These are phyloP conservation scores for Pneumocystis oryctolagi DNA, from an alignment of 1,139 yeast species.

Conservation along the genomic window DNA sequence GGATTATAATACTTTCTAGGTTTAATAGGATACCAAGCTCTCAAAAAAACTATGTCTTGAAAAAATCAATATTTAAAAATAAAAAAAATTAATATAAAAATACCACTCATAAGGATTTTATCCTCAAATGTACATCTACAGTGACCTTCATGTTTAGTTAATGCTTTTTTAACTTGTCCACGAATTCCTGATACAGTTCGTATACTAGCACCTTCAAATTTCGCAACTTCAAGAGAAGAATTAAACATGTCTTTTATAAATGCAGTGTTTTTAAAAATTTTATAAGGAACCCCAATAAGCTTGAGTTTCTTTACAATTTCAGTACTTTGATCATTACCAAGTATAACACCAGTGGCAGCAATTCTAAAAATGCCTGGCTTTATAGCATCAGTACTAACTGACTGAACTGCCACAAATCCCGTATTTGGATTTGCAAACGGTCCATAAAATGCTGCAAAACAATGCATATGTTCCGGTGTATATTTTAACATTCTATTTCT, in stretches of 20 bases:
- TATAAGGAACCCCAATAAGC: conserved; percentile 86
- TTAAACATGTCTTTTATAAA: conserved; percentile 93
- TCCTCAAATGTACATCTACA: conserved; percentile 98
- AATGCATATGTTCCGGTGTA: conserved; percentile 95
- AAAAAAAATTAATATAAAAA: neutral
- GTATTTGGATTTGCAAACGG: conserved; percentile 96
- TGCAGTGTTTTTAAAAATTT: conserved; percentile 89
- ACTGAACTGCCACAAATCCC: conserved; percentile 88
- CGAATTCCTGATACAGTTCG: conserved; percentile 93
- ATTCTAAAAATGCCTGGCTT: conserved; percentile 87
- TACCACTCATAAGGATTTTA: conserved; percentile 51
- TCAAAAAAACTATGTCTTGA: conserved; percentile 71
- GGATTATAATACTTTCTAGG: conserved; percentile 90
- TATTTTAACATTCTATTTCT: conserved; percentile 95
- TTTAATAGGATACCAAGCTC: conserved; percentile 94
- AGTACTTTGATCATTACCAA: conserved; percentile 72
- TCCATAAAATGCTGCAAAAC: conserved; percentile 92
- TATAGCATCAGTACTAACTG: conserved; percentile 49
- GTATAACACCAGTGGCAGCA: conserved; percentile 95
- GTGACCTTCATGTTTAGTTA: conserved; percentile 91
- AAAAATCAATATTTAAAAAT: conserved; percentile 10
- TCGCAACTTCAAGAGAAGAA: conserved; percentile 84
- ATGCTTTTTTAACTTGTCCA: conserved; percentile 92
- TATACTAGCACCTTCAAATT: conserved; percentile 94
- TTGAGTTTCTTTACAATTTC: conserved; percentile 93